Base-by-base conservation (phyloP, 805 yeast genomes). In the Yamadazyma paraphyllophila region DNA sequence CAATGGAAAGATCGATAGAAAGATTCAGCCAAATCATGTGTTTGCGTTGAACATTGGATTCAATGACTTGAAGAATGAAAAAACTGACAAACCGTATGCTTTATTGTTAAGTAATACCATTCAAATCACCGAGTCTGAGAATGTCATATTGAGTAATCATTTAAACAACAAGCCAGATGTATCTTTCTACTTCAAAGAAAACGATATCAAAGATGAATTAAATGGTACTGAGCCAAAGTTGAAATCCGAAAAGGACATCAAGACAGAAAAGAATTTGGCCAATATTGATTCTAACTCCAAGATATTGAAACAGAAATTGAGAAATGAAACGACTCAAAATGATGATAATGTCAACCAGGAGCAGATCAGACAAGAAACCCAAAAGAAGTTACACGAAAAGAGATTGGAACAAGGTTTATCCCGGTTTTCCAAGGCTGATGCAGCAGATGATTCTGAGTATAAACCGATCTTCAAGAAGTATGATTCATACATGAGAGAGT, bases 401-500 rank as follows among this genome's bases (percentile, higher is more conserved):
- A 76, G 96, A 60, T 92, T 86, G 61, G 86, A 86, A 57, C 92
- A 86, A 59, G 99, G 99, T 27, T 69, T 87, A 47, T 80, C 85
- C 43, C 77, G 95, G 59, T 91, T 83, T 60, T 82, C 85, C 49
- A 86, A 88, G 37, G 86, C 88, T 11, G 92, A 82, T 65, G 88
- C 88, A 4, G 76, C 78, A 26, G 83, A 80, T 52, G 77, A 74
- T 16, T 69, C 73, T 36, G 90, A 82, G 43, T 72, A 73, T 53
- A 81, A 77, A 57, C 84, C 83, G 2, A 83, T 82, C n/a, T 91
- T 92, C 74, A 88, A 88, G 60, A 86, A 86, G 61, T 94, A 88
- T 66, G 99, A 92, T 70, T 90, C 98, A 0, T 92, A 92, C 65
- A 82, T 91, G 42, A 78, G 97, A 57, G 99, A 92, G 62, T 75